These are phyloP conservation scores for Pythium insidiosum DNA, from an alignment of 352 stramenopile species.

Conservation along the genomic window DNA sequence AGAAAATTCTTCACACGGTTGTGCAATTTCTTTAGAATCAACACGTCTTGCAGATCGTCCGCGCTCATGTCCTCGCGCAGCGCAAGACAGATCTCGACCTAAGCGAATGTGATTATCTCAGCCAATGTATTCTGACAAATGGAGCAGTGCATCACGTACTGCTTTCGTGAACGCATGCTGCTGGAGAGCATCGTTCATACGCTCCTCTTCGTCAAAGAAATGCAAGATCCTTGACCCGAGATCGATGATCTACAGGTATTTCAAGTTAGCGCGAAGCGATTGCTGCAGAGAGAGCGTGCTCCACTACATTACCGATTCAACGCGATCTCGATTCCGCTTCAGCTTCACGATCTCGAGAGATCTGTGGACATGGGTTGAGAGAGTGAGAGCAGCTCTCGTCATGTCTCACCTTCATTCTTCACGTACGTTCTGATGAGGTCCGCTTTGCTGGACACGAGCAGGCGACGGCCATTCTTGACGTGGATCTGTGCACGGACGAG, in stretches of 20 bases:
- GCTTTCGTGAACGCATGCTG: conserved; percentile 59
- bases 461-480: conserved; percentile 75
- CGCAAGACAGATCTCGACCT: conserved; percentile 71
- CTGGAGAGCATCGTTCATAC: conserved; percentile 66
- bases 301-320: conserved; percentile 35
- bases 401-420: neutral
- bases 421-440: conserved; percentile 61
- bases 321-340: conserved; percentile 71
- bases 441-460: conserved; percentile 61
- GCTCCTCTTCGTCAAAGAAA: conserved; percentile 70
- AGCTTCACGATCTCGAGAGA: conserved; percentile 80
- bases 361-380: no score
- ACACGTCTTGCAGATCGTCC: conserved; percentile 36
- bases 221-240: conserved; percentile 27
- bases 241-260: conserved; percentile 54
- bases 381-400: no score
- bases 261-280: no score
- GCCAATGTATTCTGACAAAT: no score
- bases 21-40: conserved; percentile 49
- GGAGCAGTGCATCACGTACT: conserved; percentile 20
- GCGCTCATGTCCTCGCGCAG: conserved; percentile 40
- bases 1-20: conserved; percentile 71
- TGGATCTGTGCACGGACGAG: conserved; percentile 80
- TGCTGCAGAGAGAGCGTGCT: neutral
- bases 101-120: neutral